These are phyloP conservation scores for Stachybotrys chartarum DNA, from an alignment of 2,329 filamentous ascomycete species.

Conservation along the genomic window DNA sequence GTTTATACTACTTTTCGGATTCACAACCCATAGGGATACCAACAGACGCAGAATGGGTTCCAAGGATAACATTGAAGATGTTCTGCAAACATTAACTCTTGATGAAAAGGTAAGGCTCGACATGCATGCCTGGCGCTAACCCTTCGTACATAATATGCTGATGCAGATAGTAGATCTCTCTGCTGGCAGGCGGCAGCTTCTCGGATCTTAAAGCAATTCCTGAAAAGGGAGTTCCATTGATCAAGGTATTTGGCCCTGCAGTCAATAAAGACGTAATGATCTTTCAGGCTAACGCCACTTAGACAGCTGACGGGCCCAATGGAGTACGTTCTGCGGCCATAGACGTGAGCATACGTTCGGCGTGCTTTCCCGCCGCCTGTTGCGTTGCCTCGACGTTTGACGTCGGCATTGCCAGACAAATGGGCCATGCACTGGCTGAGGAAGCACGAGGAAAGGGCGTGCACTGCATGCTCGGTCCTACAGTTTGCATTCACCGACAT, in stretches of 20 bases:
- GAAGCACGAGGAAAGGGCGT: constrained; percentile 52
- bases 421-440: constrained; percentile 52
- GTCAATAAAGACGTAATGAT: too few species aligned
- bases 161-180: constrained; percentile 7
- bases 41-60: not conserved
- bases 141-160: not conserved
- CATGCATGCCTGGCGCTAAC: not conserved
- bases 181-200: constrained; percentile 14
- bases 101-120: not conserved
- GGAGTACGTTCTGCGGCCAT: constrained; percentile 23
- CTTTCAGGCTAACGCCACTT: too few species aligned
- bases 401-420: constrained; percentile 43
- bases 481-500: constrained; percentile 40
- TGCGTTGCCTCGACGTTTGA: constrained; percentile 57
- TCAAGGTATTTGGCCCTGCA: constrained; percentile 12
- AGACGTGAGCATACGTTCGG: constrained; percentile 18
- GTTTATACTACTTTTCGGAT: too few species aligned
- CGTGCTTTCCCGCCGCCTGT: constrained; percentile 23
- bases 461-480: constrained; percentile 64
- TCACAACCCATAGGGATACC: too few species aligned
- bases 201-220: constrained; percentile 11
- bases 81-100: not conserved
- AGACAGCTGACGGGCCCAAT: constrained; percentile 25
- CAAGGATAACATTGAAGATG: not conserved
- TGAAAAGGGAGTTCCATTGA: constrained; percentile 11